Evolutionary conservation across 1,139 yeast genomes (phyloP), one percentile per base, ranked within the genome.

Genomic region (Yamadazyma jaroonii): DNA sequence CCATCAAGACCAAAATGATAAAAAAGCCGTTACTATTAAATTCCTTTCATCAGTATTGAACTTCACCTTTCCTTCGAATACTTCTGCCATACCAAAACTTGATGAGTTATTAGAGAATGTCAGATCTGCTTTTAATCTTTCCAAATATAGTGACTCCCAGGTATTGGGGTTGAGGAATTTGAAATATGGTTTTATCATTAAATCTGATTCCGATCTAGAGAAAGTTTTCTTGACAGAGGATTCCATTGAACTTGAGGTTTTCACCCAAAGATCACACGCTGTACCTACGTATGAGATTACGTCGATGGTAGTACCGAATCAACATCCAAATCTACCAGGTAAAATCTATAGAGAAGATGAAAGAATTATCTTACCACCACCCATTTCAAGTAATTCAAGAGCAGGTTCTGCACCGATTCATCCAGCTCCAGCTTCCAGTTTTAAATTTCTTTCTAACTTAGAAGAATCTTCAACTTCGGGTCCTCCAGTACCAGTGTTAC

Each of bases 41-140:
- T 59, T 84, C 62, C 49, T 67, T 10, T 54, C 68, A 4, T 60
- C 67, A 13, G 54, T 56, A 6, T 54, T 85, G 31, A 76, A 81
- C 37, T 80, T 85, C 49, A 70, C 77, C 4, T 86, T 72, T 55
- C 74, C 82, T n/a, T 71, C 76, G 4, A 56, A 62, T 20, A 74
- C 74, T 36, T 74, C 81, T 10, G 80, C 90, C 0, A 81, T 89
- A 2, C 52, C 95, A 90, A 6, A 79, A 84, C 6, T 64, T 76
- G 41, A 51, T 73, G 95, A 86, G 54, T 61, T 86, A 14, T 54
- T 84, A 14, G 85, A 83, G 39, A 85, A 85, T 54, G 87, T 86
- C 14, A 77, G 77, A 43, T 65, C 71, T 37, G 89, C 88, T 11
- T 86, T 86, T 57, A 73, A 75, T 62, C 75, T 48, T 54, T 46